These are phyloP conservation scores for Coemansia sp. DNA, from an alignment of 192 early-diverging fungal species.

Conservation along the genomic window DNA sequence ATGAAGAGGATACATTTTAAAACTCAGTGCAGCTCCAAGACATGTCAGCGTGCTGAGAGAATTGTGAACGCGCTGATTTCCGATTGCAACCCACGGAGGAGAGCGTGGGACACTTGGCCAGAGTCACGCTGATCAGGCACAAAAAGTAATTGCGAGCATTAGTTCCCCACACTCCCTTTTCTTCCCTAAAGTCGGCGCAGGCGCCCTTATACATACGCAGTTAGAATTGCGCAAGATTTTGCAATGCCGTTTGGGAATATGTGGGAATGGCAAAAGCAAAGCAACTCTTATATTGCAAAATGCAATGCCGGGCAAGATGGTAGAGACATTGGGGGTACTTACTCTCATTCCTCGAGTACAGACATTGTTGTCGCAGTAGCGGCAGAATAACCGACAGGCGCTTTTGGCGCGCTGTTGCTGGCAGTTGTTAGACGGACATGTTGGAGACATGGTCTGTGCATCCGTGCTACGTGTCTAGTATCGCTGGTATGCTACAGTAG, in stretches of 20 bases:
- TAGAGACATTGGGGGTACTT: conserved; percentile 17
- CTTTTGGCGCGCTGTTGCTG: conserved; percentile 55
- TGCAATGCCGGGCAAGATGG: background rate
- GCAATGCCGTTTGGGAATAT: background rate
- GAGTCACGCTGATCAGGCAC: conserved; percentile 5
- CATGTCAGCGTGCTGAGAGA: background rate
- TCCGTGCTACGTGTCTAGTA: background rate
- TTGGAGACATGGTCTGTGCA: conserved; percentile 31
- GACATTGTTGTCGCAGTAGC: conserved; percentile 64
- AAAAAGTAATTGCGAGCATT: background rate
- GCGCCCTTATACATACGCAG: background rate
- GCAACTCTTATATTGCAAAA: background rate
- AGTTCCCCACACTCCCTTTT: background rate
- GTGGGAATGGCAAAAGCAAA: background rate
- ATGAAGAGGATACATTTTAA: background rate
- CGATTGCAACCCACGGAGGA: background rate
- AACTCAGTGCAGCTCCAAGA: background rate
- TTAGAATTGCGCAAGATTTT: background rate
- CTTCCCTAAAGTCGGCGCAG: background rate
- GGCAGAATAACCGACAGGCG: conserved; percentile 67
- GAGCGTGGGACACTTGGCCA: conserved; percentile 4
- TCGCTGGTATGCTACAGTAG: background rate
- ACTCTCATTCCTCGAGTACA: conserved; percentile 77
- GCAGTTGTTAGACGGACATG: conserved; percentile 49
- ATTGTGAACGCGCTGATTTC: conserved; percentile 1